Evolutionary conservation across 106 monocot genomes (phyloP), one percentile per base, ranked within the genome.

Genomic region (Cymbidium sinense): DNA sequence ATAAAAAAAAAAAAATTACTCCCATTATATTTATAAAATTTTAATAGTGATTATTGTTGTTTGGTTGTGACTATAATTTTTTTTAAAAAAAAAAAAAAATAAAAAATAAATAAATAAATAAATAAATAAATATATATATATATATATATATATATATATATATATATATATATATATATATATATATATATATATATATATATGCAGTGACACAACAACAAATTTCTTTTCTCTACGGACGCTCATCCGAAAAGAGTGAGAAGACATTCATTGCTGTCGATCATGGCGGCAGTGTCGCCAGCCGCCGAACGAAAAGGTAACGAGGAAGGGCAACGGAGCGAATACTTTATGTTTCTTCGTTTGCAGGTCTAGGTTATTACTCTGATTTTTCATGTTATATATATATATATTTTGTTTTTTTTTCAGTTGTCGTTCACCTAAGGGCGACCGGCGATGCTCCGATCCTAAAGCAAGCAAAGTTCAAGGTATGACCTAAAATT

Each of bases 391-490:
- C 47, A n/a, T 77, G 2, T 43, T 54, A 50, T 35, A 50, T 2
- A 33, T 76, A 72, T 70, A 11, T 7, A 27, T 70, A 50, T 62
- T 74, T 43, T 64, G 15, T 77, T 34, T 39, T 1, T n/a, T 7
- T 80, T 79, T 79, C 73, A 92, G 96, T 98, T 36, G 94, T 98
- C 65, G 85, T 98, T 77, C 96, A 98, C 77, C 85, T 98, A 23
- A 85, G 94, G 81, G 88, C 96, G 34, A 98, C 96, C 2, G 94
- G 96, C 1, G 94, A 94, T 39, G 96, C 90, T 78, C 96, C 96
- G 20, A 94, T 94, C n/a, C 91, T 98, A 35, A 98, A 98, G 79
- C 94, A 98, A 67, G 78, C 88, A 30, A 96, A 96, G 69, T 96
- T 91, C 82, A 93, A 91, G 96, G 93, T 91, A 44, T 58, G 29